These are phyloP conservation scores for Euphrasia confusa DNA, from an alignment of 257 asterid species.

Conservation along the genomic window DNA sequence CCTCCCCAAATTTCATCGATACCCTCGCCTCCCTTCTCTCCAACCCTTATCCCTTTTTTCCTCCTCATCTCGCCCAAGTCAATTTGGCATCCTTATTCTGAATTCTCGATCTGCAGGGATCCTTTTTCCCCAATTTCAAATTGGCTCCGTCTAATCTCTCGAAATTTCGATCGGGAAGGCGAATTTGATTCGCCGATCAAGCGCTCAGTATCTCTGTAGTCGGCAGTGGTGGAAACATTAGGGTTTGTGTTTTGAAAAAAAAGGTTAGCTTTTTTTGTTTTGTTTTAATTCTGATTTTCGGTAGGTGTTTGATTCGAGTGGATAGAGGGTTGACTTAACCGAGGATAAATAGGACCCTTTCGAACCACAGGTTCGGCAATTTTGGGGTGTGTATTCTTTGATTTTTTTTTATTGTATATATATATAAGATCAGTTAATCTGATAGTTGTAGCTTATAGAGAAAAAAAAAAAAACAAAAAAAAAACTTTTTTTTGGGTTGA, in stretches of 20 bases:
- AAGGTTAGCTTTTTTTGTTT: slow-evolving; percentile 32
- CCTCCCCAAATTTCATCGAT: background rate
- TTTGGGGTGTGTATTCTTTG: slow-evolving; percentile 28
- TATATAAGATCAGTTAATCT: slow-evolving; percentile 26
- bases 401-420: slow-evolving; percentile 16
- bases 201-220: slow-evolving; percentile 34
- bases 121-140: slow-evolving; percentile 4
- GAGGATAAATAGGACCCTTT: slow-evolving; percentile 19
- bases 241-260: slow-evolving; percentile 31
- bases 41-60: too few species aligned
- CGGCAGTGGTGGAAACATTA: slow-evolving; percentile 26
- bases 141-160: background rate
- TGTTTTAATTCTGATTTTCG: slow-evolving; percentile 11
- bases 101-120: slow-evolving; percentile 29
- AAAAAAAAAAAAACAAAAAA: too few species aligned
- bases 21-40: slow-evolving; percentile 10
- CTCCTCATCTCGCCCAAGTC: slow-evolving; percentile 17
- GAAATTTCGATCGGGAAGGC: slow-evolving; percentile 12
- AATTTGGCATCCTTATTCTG: background rate
- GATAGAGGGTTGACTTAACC: background rate
- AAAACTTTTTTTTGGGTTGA: slow-evolving; percentile 30
- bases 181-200: slow-evolving; percentile 25
- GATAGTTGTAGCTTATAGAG: slow-evolving; percentile 15
- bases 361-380: slow-evolving; percentile 31
- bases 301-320: background rate